Conservation (phyloP, 2,329 filamentous ascomycete species). For the Ascochyta koolunga region DNA sequence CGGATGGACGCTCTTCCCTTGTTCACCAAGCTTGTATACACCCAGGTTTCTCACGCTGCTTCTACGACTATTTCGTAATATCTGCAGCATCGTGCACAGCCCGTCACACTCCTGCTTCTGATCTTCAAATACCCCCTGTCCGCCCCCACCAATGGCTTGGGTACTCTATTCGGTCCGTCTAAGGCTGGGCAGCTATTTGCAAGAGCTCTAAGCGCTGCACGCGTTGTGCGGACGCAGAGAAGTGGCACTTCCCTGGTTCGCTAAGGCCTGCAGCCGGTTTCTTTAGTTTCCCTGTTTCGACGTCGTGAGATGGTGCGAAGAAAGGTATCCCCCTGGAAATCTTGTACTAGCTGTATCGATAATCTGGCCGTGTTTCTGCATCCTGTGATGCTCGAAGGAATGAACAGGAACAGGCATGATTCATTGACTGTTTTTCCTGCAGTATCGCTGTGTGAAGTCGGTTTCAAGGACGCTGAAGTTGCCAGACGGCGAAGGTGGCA, state of each 20-base stretch:
- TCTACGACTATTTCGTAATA: background rate
- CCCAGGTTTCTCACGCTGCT: background rate
- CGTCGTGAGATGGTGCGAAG: background rate
- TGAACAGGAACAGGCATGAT: background rate
- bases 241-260: background rate
- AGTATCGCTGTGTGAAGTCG: constrained; percentile 37
- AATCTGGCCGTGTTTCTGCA: background rate
- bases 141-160: constrained; percentile 5
- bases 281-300: background rate
- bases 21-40: background rate
- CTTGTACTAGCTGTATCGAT: too few species aligned
- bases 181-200: background rate
- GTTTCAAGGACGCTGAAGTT: constrained; percentile 32
- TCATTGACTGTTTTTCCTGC: constrained; percentile 21
- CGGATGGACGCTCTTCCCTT: background rate
- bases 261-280: background rate
- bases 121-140: background rate
- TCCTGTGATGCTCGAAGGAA: background rate
- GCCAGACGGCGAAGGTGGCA: constrained; percentile 15
- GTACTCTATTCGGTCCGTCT: constrained; percentile 9
- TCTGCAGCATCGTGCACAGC: background rate
- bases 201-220: background rate
- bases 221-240: background rate
- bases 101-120: background rate
- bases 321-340: background rate